Base-by-base conservation (phyloP, 2,329 filamentous ascomycete genomes). In the Colletotrichum chrysophilum region DNA sequence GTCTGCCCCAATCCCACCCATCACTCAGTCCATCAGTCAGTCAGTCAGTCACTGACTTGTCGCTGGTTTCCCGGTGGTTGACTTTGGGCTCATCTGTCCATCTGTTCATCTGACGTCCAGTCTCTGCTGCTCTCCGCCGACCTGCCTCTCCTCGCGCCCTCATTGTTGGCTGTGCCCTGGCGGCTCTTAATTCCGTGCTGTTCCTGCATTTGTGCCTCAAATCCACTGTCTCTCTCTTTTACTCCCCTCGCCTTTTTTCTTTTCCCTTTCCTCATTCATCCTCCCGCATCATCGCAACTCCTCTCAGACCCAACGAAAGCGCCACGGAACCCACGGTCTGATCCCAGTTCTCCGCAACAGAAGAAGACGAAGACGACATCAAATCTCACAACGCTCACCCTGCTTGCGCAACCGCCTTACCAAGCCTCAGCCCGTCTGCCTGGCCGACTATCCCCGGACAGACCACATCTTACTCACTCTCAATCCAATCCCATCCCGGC, bases 191-290 rank as follows among this genome's bases (percentile, higher is more conserved):
- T 78, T 70, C 62, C 66, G 61, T 66, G 66, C 65, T 74, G 77
- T 79, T 79, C 78, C 79, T 81, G 80, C 80, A 81, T 81, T 78
- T 78, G 80, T 80, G 77, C 73, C 78, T 74, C 76, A 56, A 28
- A 66, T 61, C 28, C 28, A 72, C 61, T 60, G 64, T 74, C 69
- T 71, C 61, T 75, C n/a, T 52, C 43, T 52, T n/a, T 12, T 21
- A 21, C 43, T 18, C 16, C n/a, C 43, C 30, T 55, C 48, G 74
- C 64, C 55, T 77, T 48, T 76, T 64, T 66, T 76, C 58, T 76
- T 71, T 69, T 56, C 70, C 71, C 60, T 69, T 69, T 74, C 70
- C 18, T 28, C 38, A 34, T 70, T 24, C 61, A 64, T 64, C 61
- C 61, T 24, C 16, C 36, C 24, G 21, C 34, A 26, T 7, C 61